These are phyloP conservation scores for Wilcoxina mikolae DNA, from an alignment of 495 filamentous ascomycete genomes.

Conservation along the genomic window DNA sequence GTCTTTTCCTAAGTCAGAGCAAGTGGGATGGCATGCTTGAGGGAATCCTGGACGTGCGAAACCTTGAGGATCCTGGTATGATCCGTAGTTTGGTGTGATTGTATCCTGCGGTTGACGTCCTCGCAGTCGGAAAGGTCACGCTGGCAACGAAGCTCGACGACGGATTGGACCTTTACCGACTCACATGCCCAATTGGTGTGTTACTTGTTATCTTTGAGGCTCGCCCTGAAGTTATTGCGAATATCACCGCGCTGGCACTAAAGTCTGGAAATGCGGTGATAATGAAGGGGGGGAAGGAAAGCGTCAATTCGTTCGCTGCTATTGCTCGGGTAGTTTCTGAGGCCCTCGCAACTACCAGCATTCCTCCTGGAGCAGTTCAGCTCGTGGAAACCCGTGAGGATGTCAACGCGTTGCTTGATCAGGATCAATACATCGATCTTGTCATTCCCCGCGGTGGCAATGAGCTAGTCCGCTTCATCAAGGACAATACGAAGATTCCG, in stretches of 20 bases:
- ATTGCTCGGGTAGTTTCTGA: slow-evolving; percentile 74
- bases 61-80: slow-evolving; percentile 70
- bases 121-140: slow-evolving; percentile 66
- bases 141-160: slow-evolving; percentile 80
- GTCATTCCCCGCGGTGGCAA: slow-evolving; percentile 91
- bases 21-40: slow-evolving; percentile 98
- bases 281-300: slow-evolving; percentile 94
- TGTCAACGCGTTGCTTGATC: slow-evolving; percentile 65
- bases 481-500: slow-evolving; percentile 79
- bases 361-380: slow-evolving; percentile 77
- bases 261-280: slow-evolving; percentile 98
- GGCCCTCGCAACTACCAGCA: slow-evolving; percentile 58
- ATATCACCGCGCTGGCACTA: slow-evolving; percentile 90
- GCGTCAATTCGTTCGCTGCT: slow-evolving; percentile 76
- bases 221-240: slow-evolving; percentile 94
- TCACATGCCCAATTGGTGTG: slow-evolving; percentile 88
- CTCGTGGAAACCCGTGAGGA: slow-evolving; percentile 83
- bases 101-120: background rate
- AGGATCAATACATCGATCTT: slow-evolving; percentile 79
- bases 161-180: slow-evolving; percentile 64
- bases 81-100: slow-evolving; percentile 5
- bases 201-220: slow-evolving; percentile 97
- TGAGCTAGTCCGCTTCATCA: slow-evolving; percentile 80
- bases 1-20: slow-evolving; percentile 72
- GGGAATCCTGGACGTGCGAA: slow-evolving; percentile 79